phyloP scores from a whole-genome alignment of 2,329 filamentous ascomycete genomes.

The Aplosporella prunicola region DNA sequence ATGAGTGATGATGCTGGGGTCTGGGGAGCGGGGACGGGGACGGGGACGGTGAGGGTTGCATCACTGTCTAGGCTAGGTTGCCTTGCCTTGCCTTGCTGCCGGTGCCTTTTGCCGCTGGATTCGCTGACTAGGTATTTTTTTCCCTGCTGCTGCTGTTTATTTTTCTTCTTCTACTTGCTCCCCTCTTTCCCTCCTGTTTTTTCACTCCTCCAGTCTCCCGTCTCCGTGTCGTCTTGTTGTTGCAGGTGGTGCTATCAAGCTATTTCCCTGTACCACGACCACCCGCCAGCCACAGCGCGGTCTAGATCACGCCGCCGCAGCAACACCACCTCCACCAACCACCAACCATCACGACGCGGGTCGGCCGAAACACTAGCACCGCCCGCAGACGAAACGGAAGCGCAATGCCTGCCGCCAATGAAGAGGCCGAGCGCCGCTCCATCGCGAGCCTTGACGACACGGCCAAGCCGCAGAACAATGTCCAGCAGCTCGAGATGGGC shows the following conservation, averaged over 20 bases:
- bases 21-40: too few species aligned
- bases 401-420: not conserved
- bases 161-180: not conserved
- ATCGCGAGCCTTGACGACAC: slow-evolving; percentile 1
- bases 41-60: too few species aligned
- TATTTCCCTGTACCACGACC: not conserved
- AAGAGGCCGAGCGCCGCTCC: slow-evolving; percentile 1
- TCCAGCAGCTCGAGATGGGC: slow-evolving; percentile 7
- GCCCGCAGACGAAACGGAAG: too few species aligned
- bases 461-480: slow-evolving; percentile 1
- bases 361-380: not conserved
- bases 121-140: too few species aligned
- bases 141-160: too few species aligned
- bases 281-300: too few species aligned
- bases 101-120: too few species aligned
- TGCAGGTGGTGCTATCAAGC: not conserved
- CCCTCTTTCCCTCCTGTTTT: not conserved
- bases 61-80: too few species aligned
- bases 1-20: too few species aligned
- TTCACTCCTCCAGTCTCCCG: not conserved
- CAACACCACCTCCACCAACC: too few species aligned
- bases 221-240: not conserved
- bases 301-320: too few species aligned
- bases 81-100: too few species aligned
- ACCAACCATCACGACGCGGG: not conserved